Base-by-base conservation (phyloP, 257 asterid species). In the Jasminum sambac region DNA sequence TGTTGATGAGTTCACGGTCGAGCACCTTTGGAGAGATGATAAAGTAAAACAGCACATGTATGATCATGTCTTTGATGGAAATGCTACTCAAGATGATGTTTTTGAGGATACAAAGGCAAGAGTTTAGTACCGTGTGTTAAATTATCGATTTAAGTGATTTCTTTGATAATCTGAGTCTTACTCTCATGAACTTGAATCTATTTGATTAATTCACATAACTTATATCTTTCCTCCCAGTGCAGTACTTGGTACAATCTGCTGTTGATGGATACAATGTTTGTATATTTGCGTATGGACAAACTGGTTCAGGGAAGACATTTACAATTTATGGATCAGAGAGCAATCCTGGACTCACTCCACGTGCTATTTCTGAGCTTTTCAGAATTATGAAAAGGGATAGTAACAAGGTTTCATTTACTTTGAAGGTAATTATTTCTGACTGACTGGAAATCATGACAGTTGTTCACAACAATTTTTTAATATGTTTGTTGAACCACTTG, bases 221-320 rank as follows among this genome's bases (percentile, higher is more conserved):
- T 70, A 16, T 55, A 16, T 21, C 30, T 75, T 48, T 26, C 57
- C 57, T 61, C 25, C 40, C 67, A 64, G 63, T 87, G 85, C 86
- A 95, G 99, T 90, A 89, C 76, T 84, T 95, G 83, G 89, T 95
- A 64, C 99, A 95, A 84, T 95, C 99, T 66, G 96, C 99, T 55
- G 85, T 90, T 48, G 99, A 95, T 87, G 99, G 99, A 63, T 95
- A 75, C 78, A 95, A 91, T 25, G 97, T 95, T 6, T 95, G 99
- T 82, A 89, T 95, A 73, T 95, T 95, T 82, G 99, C 99, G 11
- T 95, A 95, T 42, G 99, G 99, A 2, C 99, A 95, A 87, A 95
- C 99, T 73, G 99, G 99, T 63, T 95, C 99, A 6, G 99, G 99
- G 75, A 95, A 95, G 81, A 95, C 99, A 65, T 87, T 89, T 66